Evolutionary conservation across 2,329 filamentous ascomycete species (phyloP).

Genomic region (Emmonsiellopsis sp.): DNA sequence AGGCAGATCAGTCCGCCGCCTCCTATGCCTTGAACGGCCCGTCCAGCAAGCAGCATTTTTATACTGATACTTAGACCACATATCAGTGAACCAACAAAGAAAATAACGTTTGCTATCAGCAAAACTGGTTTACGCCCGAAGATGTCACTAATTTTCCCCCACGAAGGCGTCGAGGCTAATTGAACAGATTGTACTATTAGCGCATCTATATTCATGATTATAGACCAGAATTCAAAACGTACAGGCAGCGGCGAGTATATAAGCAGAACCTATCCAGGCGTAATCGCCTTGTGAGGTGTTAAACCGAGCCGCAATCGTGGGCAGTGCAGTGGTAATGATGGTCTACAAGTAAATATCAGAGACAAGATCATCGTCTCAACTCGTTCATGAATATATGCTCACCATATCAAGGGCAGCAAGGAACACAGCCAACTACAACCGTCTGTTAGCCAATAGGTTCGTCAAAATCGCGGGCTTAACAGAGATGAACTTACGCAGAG

Average conservation of each 20-base stretch:
- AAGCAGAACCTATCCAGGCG: conserved; percentile 30
- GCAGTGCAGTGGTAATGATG: conserved; percentile 27
- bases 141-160: conserved; percentile 58
- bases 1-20: conserved; percentile 56
- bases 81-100: conserved; percentile 55
- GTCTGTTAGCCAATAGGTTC: not conserved
- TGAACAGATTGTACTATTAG: not conserved
- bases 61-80: conserved; percentile 50
- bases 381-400: conserved; percentile 8
- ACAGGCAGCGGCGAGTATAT: conserved; percentile 25
- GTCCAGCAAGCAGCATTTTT: conserved; percentile 52
- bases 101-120: conserved; percentile 51
- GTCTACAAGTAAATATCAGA: conserved; percentile 12
- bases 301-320: conserved; percentile 25
- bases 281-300: conserved; percentile 24
- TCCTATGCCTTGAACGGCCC: conserved; percentile 55
- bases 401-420: conserved; percentile 53
- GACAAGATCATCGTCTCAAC: not conserved
- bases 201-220: not conserved
- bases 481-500: conserved; percentile 8
- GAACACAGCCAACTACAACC: conserved; percentile 45
- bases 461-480: not conserved
- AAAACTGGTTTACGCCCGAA: conserved; percentile 58
- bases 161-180: conserved; percentile 37
- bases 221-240: conserved; percentile 13